Base-by-base conservation (phyloP, 768 basidiomycete genomes). In the Termitomyces titanicus region DNA sequence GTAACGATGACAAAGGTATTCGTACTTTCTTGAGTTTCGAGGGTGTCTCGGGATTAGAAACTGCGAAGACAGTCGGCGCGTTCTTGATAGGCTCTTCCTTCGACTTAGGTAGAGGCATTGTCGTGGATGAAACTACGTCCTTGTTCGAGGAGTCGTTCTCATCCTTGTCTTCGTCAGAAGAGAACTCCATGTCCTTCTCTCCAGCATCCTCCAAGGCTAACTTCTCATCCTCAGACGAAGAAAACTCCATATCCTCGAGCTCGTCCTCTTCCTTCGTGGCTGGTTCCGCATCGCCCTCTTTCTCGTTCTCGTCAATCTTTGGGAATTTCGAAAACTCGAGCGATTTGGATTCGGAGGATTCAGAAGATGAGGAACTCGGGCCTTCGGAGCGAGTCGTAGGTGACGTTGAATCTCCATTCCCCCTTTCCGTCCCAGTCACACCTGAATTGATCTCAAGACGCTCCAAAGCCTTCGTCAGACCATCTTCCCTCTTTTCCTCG, bases 111-210 rank as follows among this genome's bases (percentile, higher is more conserved):
- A 38, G 20, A 29, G 25, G 12, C n/a, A 20, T 34, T 15, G 43
- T 25, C 34, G 33, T 24, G 17, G 22, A 25, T n/a, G 13, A 17
- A n/a, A 47, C 5, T 2, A 5, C 35, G 22, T 25, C 47, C 15
- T 35, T 37, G 3, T 35, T 37, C 24, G 10, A 25, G 10, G 24
- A n/a, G 15, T 24, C 34, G 3, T 22, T 48, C 18, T 27, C 12
- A 29, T 51, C 18, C 49, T 27, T 40, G 25, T 53, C 53, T 8
- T 57, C 39, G 5, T 52, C 51, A 6, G 31, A 42, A 4, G 49
- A 56, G 24, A 57, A 57, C 29, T 47, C 46, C 56, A 53, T 57
- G 40, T 56, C 55, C 22, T 50, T 51, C 38, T 37, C 46, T n/a
- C 34, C 46, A 31, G 7, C 20, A 22, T 56, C 55, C 9, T 25